phyloP scores from a whole-genome alignment of 2,329 filamentous ascomycete species.

The Talaromyces piceae region DNA sequence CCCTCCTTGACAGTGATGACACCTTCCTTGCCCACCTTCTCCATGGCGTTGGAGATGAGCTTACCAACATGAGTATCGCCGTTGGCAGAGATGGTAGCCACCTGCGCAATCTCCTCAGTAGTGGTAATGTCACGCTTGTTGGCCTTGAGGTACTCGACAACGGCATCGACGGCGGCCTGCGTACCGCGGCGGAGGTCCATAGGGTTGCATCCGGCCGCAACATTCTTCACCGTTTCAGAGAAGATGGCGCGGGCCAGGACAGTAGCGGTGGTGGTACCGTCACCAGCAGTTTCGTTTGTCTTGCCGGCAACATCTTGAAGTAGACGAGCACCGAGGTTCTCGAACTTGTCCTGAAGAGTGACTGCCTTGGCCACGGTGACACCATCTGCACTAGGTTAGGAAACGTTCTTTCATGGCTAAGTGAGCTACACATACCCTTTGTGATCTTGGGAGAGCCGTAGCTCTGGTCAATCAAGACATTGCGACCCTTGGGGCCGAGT shows the following conservation, averaged over 20 bases:
- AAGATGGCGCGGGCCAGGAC: conserved; percentile 97
- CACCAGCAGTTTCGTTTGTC: conserved; percentile 98
- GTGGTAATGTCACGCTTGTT: conserved; percentile 99
- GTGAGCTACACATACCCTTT: conserved; percentile 61
- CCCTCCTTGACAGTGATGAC: conserved; percentile 99
- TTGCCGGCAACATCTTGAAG: conserved; percentile 98
- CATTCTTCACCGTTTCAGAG: conserved; percentile 99
- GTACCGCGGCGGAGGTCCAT: conserved; percentile 98
- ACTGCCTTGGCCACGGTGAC: conserved; percentile 86
- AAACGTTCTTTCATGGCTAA: neutral
- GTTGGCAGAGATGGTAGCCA: conserved; percentile 97
- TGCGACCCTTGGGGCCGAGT: conserved; percentile 94
- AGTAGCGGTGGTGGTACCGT: conserved; percentile 96
- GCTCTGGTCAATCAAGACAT: conserved; percentile 96
- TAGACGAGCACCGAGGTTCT: conserved; percentile 95
- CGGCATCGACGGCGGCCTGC: conserved; percentile 89
- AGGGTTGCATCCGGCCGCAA: conserved; percentile 97
- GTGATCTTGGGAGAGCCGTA: conserved; percentile 99
- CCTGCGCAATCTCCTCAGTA: conserved; percentile 92
- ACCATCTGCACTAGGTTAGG: conserved; percentile 55
- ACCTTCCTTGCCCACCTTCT: conserved; percentile 99
- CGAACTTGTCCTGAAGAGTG: conserved; percentile 95
- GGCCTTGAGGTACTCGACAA: conserved; percentile 86
- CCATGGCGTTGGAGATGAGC: conserved; percentile 97
- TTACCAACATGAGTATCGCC: conserved; percentile 91